Evolutionary conservation across 2,329 filamentous ascomycete genomes (phyloP).

Genomic region (Penicillium aurantiogriseum): DNA sequence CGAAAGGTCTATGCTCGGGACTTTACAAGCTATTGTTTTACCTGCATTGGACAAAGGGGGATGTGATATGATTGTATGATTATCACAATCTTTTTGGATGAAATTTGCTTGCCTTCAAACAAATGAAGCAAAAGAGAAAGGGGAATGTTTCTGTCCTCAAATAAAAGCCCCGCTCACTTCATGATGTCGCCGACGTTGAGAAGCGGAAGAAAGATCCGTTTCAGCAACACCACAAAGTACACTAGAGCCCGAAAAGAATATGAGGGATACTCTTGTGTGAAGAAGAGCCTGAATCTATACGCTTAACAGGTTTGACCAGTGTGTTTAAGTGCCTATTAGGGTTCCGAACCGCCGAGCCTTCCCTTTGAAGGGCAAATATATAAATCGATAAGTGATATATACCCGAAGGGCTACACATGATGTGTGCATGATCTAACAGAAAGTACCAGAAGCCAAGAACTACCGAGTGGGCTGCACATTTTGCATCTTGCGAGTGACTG

Average conservation of each 20-base stretch:
- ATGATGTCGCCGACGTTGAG: neutral
- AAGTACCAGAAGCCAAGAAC: neutral
- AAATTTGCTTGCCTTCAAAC: neutral
- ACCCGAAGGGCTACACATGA: neutral
- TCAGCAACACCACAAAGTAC: neutral
- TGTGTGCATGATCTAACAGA: neutral
- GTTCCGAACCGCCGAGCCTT: neutral
- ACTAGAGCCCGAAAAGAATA: neutral
- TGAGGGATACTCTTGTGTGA: neutral
- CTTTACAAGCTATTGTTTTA: conserved; percentile 1
- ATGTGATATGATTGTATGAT: neutral
- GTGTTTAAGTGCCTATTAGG: neutral
- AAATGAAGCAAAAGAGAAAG: neutral
- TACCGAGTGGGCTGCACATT: neutral
- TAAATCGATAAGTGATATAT: too few species aligned
- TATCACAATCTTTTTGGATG: neutral
- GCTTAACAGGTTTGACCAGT: too few species aligned
- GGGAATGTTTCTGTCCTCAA: neutral
- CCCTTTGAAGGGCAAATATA: neutral
- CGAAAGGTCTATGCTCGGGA: neutral
- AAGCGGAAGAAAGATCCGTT: neutral
- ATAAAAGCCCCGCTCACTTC: neutral
- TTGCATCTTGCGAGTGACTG: neutral
- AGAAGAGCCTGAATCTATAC: neutral
- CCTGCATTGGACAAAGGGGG: neutral